Evolutionary conservation across 2,329 filamentous ascomycete species (phyloP).

Genomic region (Curvularia verruculosa): DNA sequence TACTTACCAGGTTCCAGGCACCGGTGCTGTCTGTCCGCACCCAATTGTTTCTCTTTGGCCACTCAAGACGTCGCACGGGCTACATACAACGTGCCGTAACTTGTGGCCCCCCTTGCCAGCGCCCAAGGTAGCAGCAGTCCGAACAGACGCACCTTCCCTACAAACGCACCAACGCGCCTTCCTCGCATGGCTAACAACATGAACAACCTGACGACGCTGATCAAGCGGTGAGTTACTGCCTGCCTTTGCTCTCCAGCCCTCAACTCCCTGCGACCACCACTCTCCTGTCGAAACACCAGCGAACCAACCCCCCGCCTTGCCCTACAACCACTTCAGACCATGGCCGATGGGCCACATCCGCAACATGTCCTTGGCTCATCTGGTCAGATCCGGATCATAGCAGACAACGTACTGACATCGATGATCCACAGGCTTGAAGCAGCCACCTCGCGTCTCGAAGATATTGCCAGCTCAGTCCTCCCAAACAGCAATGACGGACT

Average conservation of each 20-base stretch:
- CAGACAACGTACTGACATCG: constrained; percentile 56
- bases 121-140: constrained; percentile 26
- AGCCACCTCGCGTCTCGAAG: constrained; percentile 92
- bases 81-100: constrained; percentile 38
- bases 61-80: constrained; percentile 17
- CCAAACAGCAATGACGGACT: constrained; percentile 43
- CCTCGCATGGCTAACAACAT: constrained; percentile 79
- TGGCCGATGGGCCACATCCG: constrained; percentile 18
- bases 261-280: not conserved
- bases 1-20: not conserved
- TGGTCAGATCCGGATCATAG: constrained; percentile 25
- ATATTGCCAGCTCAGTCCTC: constrained; percentile 79
- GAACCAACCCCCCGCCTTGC: not conserved
- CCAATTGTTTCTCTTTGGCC: not conserved
- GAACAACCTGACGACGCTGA: constrained; percentile 95
- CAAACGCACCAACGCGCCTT: constrained; percentile 31
- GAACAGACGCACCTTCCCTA: constrained; percentile 31
- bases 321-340: constrained; percentile 7
- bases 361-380: constrained; percentile 23
- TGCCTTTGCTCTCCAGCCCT: not conserved
- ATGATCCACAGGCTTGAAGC: constrained; percentile 80
- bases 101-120: constrained; percentile 33
- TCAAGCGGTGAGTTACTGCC: constrained; percentile 79
- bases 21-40: not conserved
- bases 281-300: not conserved